Evolutionary conservation across 2,329 filamentous ascomycete species (phyloP).

Genomic region (Tricladium varicosporioides): DNA sequence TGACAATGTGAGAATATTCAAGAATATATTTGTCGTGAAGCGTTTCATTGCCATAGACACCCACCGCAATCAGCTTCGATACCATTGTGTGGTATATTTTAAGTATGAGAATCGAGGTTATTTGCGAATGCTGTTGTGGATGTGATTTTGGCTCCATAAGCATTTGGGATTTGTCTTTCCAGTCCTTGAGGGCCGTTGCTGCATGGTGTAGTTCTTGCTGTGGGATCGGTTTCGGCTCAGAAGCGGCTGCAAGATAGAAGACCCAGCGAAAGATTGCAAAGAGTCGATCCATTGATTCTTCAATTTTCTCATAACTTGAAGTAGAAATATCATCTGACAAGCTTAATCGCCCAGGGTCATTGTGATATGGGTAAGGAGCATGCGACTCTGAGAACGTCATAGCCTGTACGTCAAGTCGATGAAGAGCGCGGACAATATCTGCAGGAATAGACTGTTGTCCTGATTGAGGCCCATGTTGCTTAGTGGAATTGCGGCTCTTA

Average conservation of each 20-base stretch:
- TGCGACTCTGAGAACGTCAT: conserved; percentile 10
- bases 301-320: background rate
- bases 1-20: conserved; percentile 8
- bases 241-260: conserved; percentile 10
- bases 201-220: conserved; percentile 5
- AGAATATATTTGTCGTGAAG: conserved; percentile 5
- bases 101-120: background rate
- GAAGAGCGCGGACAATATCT: conserved; percentile 11
- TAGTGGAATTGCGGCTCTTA: background rate
- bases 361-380: conserved; percentile 11
- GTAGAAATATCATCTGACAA: background rate
- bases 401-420: conserved; percentile 20
- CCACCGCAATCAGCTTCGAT: conserved; percentile 9
- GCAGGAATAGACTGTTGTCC: conserved; percentile 2
- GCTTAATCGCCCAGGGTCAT: background rate
- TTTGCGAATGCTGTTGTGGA: background rate
- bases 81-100: conserved; percentile 16
- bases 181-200: background rate
- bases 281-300: conserved; percentile 7
- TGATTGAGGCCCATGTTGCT: background rate
- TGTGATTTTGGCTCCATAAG: background rate
- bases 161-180: background rate
- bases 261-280: conserved; percentile 14
- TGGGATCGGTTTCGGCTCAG: conserved; percentile 11
- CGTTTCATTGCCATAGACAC: conserved; percentile 9